Evolutionary conservation across 2,329 filamentous ascomycete species (phyloP).

Genomic region (Sporothrix luriei): DNA sequence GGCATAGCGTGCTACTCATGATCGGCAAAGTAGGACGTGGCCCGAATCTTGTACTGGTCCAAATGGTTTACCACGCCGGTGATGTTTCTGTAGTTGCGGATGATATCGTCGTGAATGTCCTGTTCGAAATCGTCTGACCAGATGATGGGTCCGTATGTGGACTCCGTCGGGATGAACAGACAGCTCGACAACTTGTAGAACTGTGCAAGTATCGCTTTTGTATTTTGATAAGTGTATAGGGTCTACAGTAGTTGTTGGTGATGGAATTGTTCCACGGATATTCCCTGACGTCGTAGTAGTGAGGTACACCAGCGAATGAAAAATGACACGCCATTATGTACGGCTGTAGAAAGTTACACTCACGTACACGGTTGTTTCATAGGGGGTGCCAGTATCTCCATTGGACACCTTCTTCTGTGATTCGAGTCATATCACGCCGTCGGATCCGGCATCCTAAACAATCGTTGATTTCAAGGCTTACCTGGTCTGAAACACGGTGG

Average conservation of each 20-base stretch:
- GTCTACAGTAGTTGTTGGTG: conserved; percentile 36
- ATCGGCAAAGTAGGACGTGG: conserved; percentile 43
- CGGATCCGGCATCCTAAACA: too few species aligned
- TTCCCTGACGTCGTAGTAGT: conserved; percentile 32
- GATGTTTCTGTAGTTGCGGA: conserved; percentile 43
- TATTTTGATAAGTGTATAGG: conserved; percentile 34
- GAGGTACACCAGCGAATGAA: not conserved
- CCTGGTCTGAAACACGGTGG: not conserved
- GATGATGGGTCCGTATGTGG: conserved; percentile 43
- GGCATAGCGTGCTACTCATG: conserved; percentile 32
- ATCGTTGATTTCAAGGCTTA: not conserved
- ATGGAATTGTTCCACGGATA: conserved; percentile 34
- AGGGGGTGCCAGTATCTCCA: conserved; percentile 21
- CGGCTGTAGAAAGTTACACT: not conserved
- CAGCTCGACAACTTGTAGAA: conserved; percentile 40
- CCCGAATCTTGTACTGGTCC: conserved; percentile 41
- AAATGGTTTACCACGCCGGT: conserved; percentile 43
- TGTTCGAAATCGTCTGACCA: conserved; percentile 44
- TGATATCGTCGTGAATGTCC: conserved; percentile 41
- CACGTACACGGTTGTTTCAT: not conserved
- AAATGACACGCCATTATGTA: not conserved
- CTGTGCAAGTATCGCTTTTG: conserved; percentile 25
- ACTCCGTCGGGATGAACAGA: conserved; percentile 42
- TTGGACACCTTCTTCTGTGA: not conserved
- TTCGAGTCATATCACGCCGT: not conserved